Percentiles rank a stretch among this genome's conserved stretches.
Conservation (phyloP, 2,329 filamentous ascomycete species). For the Penicillium sp. region DNA sequence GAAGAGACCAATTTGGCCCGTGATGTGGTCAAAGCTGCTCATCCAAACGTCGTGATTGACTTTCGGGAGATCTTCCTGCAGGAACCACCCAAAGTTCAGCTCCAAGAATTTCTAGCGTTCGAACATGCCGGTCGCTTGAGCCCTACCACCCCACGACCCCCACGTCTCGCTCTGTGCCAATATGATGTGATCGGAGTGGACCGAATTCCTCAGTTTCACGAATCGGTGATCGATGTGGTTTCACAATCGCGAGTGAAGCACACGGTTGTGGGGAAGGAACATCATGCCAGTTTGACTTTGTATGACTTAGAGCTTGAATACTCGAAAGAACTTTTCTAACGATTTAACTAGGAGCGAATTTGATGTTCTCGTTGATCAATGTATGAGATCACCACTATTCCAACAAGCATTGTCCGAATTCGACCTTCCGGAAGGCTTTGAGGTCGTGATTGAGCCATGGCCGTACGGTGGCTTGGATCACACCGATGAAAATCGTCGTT, state of each 20-base stretch:
- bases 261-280: conserved; percentile 48
- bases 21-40: conserved; percentile 30
- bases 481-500: conserved; percentile 49
- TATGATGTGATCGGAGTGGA: conserved; percentile 57
- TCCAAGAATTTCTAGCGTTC: conserved; percentile 48
- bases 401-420: conserved; percentile 52
- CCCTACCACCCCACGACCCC: conserved; percentile 44
- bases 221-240: conserved; percentile 52
- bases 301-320: conserved; percentile 19
- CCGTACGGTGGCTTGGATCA: conserved; percentile 55
- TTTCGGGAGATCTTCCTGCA: conserved; percentile 54
- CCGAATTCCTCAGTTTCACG: conserved; percentile 54
- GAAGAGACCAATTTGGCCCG: conserved; percentile 37
- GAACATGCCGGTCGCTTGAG: conserved; percentile 48
- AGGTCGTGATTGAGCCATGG: conserved; percentile 57
- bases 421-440: conserved; percentile 54
- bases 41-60: conserved; percentile 34
- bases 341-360: conserved; percentile 44
- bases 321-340: background rate
- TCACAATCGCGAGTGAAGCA: conserved; percentile 43
- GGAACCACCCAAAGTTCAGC: conserved; percentile 51
- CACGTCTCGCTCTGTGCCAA: conserved; percentile 52
- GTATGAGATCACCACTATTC: conserved; percentile 53
- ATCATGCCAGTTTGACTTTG: conserved; percentile 50
- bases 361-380: conserved; percentile 48